Base-by-base conservation (phyloP, 1,284 basidiomycete genomes). In the Rhodotorula sp. region DNA sequence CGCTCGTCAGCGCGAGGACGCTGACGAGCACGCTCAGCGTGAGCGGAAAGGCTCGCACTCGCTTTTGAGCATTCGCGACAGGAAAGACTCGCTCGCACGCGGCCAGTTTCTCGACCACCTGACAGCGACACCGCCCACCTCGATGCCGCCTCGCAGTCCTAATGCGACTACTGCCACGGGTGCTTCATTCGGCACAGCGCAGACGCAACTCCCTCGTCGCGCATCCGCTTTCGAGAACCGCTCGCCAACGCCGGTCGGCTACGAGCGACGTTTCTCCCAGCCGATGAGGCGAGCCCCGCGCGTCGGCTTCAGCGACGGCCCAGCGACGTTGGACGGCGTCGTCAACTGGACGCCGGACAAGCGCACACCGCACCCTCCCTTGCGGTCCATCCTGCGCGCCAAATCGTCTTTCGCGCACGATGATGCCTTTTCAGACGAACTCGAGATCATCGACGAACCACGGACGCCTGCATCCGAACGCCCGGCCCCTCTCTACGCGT, bases 371-470 rank as follows among this genome's bases (percentile, higher is more conserved):
- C 28, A 30, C 2, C 51, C 51, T 10, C 34, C 24, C 51, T 40
- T 61, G 20, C 51, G 51, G 9, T 59, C 62, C 10, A 68, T 68
- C 56, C 59, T 65, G 5, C 65, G 68, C 8, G 20, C 44, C 53
- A 31, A 28, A 30, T 24, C 53, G 46, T 2, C 53, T 31, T 47
- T 28, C 30, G 9, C 47, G 55, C 24, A 46, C 31, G 48, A 46
- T 31, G 24, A 28, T 31, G 28, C 26, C 34, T 34, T 44, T 13
- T 44, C 40, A 11, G 40, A 44, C 40, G 40, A 44, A 13, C 40
- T 44, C 7, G 40, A 44, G 16, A 18, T 44, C 40, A 44, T 44
- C 40, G 40, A 44, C 40, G 40, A 44, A 44, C 40, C 40, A 10
- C 40, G 40, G 10, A 18, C 40, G 16, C 40, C 40, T 8, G 11